Evolutionary conservation across 768 basidiomycete species (phyloP).

Genomic region (Suillus plorans): DNA sequence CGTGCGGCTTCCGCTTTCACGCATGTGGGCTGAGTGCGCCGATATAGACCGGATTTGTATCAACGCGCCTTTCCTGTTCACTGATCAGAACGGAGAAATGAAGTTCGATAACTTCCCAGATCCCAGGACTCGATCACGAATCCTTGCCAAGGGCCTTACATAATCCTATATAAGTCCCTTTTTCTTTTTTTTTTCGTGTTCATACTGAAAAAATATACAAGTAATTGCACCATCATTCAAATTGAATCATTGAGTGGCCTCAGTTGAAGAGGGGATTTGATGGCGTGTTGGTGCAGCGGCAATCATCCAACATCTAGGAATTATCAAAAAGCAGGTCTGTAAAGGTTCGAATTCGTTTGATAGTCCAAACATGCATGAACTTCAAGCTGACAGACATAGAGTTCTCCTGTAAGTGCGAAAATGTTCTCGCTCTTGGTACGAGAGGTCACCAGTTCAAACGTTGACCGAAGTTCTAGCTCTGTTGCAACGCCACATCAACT

Average conservation of each 20-base stretch:
- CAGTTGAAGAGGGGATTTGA: too few relatives aligned
- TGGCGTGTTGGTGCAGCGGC: neutral
- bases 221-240: too few relatives aligned
- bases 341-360: neutral
- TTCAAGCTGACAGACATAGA: neutral
- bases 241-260: neutral
- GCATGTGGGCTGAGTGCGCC: neutral
- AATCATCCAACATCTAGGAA: neutral
- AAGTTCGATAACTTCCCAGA: neutral
- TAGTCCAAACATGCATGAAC: neutral
- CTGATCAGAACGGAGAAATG: neutral
- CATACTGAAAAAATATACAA: neutral
- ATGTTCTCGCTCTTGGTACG: neutral
- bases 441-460: too few relatives aligned
- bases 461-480: neutral
- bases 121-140: too few relatives aligned
- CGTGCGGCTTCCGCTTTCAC: neutral
- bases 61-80: neutral
- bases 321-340: too few relatives aligned
- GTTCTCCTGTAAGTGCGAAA: neutral
- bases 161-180: neutral
- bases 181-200: neutral
- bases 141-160: neutral
- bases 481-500: neutral
- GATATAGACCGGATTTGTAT: neutral